Evolutionary conservation across 2,329 filamentous ascomycete genomes (phyloP).

Genomic region (Fonsecaea erecta): DNA sequence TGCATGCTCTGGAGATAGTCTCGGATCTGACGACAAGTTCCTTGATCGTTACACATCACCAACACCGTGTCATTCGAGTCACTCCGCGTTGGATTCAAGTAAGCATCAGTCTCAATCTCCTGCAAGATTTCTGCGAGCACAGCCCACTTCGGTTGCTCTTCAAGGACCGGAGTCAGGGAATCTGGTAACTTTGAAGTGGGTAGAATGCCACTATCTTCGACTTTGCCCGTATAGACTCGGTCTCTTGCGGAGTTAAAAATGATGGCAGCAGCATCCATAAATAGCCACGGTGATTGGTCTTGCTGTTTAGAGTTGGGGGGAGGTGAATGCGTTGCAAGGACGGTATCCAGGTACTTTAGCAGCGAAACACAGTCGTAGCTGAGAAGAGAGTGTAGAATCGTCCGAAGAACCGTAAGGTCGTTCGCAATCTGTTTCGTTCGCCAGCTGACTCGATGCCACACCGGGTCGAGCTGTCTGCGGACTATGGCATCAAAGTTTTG

Average conservation of each 20-base stretch:
- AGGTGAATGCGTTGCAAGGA: constrained; percentile 86
- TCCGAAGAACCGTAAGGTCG: constrained; percentile 81
- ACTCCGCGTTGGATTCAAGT: constrained; percentile 78
- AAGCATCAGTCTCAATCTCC: constrained; percentile 89
- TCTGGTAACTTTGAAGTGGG: constrained; percentile 59
- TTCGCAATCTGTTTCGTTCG: constrained; percentile 93
- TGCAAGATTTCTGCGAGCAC: constrained; percentile 86
- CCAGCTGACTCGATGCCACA: constrained; percentile 96
- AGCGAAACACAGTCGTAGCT: constrained; percentile 90
- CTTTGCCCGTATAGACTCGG: constrained; percentile 79
- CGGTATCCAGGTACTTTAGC: constrained; percentile 89
- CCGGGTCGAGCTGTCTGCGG: constrained; percentile 86
- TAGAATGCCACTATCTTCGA: constrained; percentile 61
- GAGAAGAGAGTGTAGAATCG: constrained; percentile 78
- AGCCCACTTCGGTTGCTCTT: constrained; percentile 94
- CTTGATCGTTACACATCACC: constrained; percentile 91
- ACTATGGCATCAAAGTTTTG: constrained; percentile 91
- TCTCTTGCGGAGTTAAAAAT: constrained; percentile 90
- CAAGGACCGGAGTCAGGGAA: constrained; percentile 77
- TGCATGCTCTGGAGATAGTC: constrained; percentile 94
- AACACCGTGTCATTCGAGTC: constrained; percentile 90
- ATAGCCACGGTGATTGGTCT: constrained; percentile 93
- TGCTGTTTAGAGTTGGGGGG: constrained; percentile 84
- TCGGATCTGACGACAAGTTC: constrained; percentile 82
- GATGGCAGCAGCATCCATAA: constrained; percentile 90